Evolutionary conservation across 331 rosid genomes (phyloP), one percentile per base, ranked within the genome.

Genomic region (Quercus phellos): DNA sequence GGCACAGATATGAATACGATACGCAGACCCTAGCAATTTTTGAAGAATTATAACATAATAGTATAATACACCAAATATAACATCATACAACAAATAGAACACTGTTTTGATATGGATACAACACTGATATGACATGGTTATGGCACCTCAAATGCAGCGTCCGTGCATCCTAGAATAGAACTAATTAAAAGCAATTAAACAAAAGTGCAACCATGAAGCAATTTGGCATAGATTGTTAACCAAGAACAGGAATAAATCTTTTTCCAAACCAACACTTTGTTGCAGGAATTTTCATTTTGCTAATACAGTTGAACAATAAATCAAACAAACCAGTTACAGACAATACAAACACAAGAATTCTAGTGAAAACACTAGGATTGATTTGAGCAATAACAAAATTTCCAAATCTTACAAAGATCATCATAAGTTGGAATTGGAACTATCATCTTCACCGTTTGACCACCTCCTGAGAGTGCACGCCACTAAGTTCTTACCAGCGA

Each of bases 391-490:
- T 35, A 77, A 55, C 8, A 43, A 60, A 67, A 21, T 35, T 58
- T 7, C 58, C 77, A 34, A 76, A 60, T 74, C 85, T 60, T 24
- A 19, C 9, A 53, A 72, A 66, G 53, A 54, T 79, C 78, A 77
- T 13, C 80, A 84, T 66, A 80, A 68, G 76, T 81, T 81, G 60
- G 82, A 64, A 75, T 58, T 77, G 81, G 83, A 68, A 56, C 82
- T 34, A 38, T 77, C 58, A n/a, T 87, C 46, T 38, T 38, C 89
- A 60, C 70, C 51, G 63, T 68, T 85, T 17, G 88, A 78, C 86
- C 87, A 85, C 79, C 96, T 88, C 79, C 94, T 85, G 73, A 93
- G 84, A 61, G 92, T 81, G 72, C 87, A 79, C 0, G 91, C 85
- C 17, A 89, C 87, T 17, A 92, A 67, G 72, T 78, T 90, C 74